Evolutionary conservation across 2,329 filamentous ascomycete species (phyloP), one percentile per base, ranked within the genome.

Genomic region (Venturiaceae sp.): DNA sequence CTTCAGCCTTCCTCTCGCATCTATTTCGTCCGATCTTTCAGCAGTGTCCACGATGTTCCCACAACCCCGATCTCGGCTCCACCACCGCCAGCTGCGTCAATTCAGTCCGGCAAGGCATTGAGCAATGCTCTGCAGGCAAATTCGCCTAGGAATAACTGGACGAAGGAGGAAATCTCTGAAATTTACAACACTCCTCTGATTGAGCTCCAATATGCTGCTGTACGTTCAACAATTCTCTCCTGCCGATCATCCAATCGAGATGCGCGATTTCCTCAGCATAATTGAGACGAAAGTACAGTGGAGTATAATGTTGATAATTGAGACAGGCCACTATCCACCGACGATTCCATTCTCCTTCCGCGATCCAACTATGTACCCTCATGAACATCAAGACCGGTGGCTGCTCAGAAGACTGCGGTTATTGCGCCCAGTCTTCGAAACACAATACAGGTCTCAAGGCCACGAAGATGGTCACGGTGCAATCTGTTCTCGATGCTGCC

Each of bases 381-480:
- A 95, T 95, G 88, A 95, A 95, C 78, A 96, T 96, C 78, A 96
- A 96, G 71, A 95, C 90, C 8, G 91, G 91, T 58, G 91, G 91
- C 53, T 96, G 91, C 74, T 90, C 84, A 65, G 91, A 95, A 72
- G 91, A 96, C 73, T 96, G 91, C 75, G 90, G 87, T 26, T 96
- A 96, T 82, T 95, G 90, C 72, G 88, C 90, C 2, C 90, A 95
- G 73, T 92, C 90, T 4, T 90, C 88, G 5, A 86, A 88, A 28
- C 87, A 95, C 80, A 73, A 78, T 64, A 85, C 91, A 3, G 89
- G 90, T 7, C 80, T 95, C 33, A 83, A 89, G 68, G 88, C 91
- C 11, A 88, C 87, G 62, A 88, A 89, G 65, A 83, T 95, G 68
- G 86, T 86, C 62, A 81, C 83, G 1, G 90, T 95, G 58, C 88